Evolutionary conservation across 352 stramenopile genomes (phyloP), one percentile per base, ranked within the genome.

Genomic region (Globisporangium echinulatum): DNA sequence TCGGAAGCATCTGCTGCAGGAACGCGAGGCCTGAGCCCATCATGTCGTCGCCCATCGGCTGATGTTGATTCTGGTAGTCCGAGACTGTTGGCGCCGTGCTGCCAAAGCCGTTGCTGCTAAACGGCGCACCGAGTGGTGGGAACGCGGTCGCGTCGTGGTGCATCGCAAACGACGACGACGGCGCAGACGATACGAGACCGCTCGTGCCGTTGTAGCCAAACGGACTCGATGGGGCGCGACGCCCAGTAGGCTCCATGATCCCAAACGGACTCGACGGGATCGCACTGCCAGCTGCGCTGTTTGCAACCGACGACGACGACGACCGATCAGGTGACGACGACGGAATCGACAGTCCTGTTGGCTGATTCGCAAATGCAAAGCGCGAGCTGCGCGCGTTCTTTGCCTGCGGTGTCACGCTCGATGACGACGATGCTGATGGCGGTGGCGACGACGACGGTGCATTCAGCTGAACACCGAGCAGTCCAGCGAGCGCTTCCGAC

Each of bases 1-100:
- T 94, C 9, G 84, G 84, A 15, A 94, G 77, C 84, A 94, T 94
- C 60, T 91, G 79, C 75, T 94, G 84, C 37, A 94, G 68, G 63
- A 92, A 94, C 44, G 82, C 84, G 1, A 94, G 67, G 0, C 84
- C 84, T 14, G 68, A 74, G 3, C 57, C 59, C n/a, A 52, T 51
- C 10, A 43, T 54, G 49, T 55, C 61, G 48, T 60, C 61, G 49
- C 48, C 25, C 6, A 68, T 44, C 40, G 7, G 40, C 11, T 44
- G 40, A 8, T 44, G 40, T 44, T 44, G 40, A 1, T 44, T 8
- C 11, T 8, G 40, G 3, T 44, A 44, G 7, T 44, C 7, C 40
- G 40, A 33, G 25, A 33, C 25, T 33, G 62, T 47, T 64, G 61
- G 39, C 70, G 53, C 58, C 43, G 61, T 68, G 44, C 49, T 38